Base-by-base conservation (phyloP, 768 basidiomycete genomes). In the Lactarius vividus region DNA sequence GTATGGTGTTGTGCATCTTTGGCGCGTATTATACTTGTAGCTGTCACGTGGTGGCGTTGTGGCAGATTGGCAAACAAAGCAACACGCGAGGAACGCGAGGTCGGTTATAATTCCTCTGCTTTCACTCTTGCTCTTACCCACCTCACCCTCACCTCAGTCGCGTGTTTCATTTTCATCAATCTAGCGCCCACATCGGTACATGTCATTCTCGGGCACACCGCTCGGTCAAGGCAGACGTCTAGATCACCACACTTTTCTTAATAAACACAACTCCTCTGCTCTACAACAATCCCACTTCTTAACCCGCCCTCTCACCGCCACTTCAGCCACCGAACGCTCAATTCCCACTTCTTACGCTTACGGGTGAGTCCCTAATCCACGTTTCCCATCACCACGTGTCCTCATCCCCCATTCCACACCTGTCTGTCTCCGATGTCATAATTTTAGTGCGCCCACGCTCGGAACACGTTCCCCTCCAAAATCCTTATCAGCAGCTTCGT, bases 181-280 rank as follows among this genome's bases (percentile, higher is more conserved):
- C 13, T 65, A 64, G 58, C 62, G 66, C 40, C 31, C 46, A 53
- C 54, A 44, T 29, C 57, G 58, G 52, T 82, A 81, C 83, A 93
- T 93, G 91, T 92, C 90, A 78, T 93, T 93, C 86, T 83, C 88
- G 75, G 83, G 86, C 76, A 92, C 91, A 75, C 89, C 91, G 64
- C 78, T 92, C 71, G 88, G 87, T 79, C 88, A 91, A 86, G 88
- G 87, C 81, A 88, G 90, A 83, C 87, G 91, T 80, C 85, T 92
- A 75, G 89, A 91, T 83, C 89, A 88, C 75, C 80, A 81, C 75
- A 82, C 88, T 59, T 92, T 93, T 74, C 85, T 91, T 75, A 87
- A 86, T 66, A 90, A 88, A 73, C 75, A 70, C 15, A 40, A 72
- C 57, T 65, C 65, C 59, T 80, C 77, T 37, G 15, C 57, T 59